A percentile compares a stretch with the other conserved stretches of the same genome.
These are phyloP conservation scores for Leishmania guyanensis DNA, from an alignment of 208 protist species.

Conservation along the genomic window DNA sequence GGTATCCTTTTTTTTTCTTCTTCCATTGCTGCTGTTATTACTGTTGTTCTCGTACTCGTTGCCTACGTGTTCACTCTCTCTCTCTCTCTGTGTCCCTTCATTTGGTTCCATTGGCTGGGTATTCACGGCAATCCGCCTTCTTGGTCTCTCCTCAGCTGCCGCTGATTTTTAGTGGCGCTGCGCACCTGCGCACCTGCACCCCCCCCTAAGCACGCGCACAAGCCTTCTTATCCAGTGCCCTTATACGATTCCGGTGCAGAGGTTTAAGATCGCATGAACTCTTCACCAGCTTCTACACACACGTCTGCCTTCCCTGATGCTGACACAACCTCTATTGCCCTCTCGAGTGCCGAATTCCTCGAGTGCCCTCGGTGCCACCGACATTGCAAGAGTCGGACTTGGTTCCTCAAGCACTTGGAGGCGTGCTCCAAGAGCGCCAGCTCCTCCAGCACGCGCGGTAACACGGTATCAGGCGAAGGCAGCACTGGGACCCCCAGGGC, in stretches of 20 bases:
- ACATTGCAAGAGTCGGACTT: slow-evolving; percentile 31
- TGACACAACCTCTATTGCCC: not conserved
- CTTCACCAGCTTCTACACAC: slow-evolving; percentile 7
- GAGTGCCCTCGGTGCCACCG: slow-evolving; percentile 29
- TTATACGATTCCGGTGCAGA: not conserved
- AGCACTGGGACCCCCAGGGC: slow-evolving; percentile 1
- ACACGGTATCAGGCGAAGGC: slow-evolving; percentile 12
- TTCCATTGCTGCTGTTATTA: too few relatives aligned
- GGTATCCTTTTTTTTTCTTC: too few relatives aligned
- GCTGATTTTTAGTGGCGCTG: not conserved
- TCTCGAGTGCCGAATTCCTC: not conserved
- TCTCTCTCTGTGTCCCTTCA: not conserved
- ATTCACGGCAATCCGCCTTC: not conserved
- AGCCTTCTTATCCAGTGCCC: not conserved
- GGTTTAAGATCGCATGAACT: slow-evolving; percentile 9
- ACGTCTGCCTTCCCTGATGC: slow-evolving; percentile 4
- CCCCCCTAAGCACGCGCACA: not conserved
- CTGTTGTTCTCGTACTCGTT: too few relatives aligned
- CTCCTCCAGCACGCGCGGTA: not conserved
- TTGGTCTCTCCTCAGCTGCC: not conserved
- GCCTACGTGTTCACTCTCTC: too few relatives aligned
- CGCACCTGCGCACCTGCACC: not conserved
- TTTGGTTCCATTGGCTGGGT: not conserved
- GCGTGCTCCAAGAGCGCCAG: slow-evolving; percentile 17
- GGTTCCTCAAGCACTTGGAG: slow-evolving; percentile 33